Base-by-base conservation (phyloP, 768 basidiomycete genomes). In the Auricularia sp. region DNA sequence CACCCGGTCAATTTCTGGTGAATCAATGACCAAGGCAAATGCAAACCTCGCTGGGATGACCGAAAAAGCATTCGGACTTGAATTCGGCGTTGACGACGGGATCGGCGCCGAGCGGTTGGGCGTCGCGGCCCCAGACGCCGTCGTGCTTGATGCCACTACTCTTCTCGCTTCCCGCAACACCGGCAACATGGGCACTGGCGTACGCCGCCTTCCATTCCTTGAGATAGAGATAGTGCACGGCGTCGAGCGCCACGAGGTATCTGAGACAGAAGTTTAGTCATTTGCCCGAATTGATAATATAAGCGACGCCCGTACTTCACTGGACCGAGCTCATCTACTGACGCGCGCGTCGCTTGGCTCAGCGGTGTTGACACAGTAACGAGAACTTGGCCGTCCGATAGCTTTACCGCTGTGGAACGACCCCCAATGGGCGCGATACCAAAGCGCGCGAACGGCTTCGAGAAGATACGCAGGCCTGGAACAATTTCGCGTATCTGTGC, bases 311-410 rank as follows among this genome's bases (percentile, higher is more conserved):
- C 80, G 63, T 65, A 87, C 85, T 85, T 86, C 62, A 92, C 87
- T 12, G 83, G 80, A 0, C 92, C 90, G 1, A 93, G 75, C 33
- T 80, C 77, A 58, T 83, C 78, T 8, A 92, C 73, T 56, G 81
- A 85, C 3, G 74, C 65, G 70, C 86, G 87, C 2, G 90, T 92
- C 34, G 84, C 84, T 2, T 77, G 75, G 43, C 83, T 82, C 62
- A 91, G 75, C 0, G 89, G 87, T 7, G 87, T 87, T 1, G 90
- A 92, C 0, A 90, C 91, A n/a, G 92, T 77, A 12, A 93, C 79
- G 84, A 90, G 94, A 34, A 94, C 85, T 12, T 83, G 85, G 43
- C 87, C 85, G 61, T 82, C 80, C 44, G 75, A 74, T 29, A 94
- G 78, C 73, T 80, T 84, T 69, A 95, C 78, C 0, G 91, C 93